A percentile compares a stretch with the other conserved stretches of the same genome.
Evolutionary conservation across 345 rosid species (phyloP).

Genomic region (Brassica incana): DNA sequence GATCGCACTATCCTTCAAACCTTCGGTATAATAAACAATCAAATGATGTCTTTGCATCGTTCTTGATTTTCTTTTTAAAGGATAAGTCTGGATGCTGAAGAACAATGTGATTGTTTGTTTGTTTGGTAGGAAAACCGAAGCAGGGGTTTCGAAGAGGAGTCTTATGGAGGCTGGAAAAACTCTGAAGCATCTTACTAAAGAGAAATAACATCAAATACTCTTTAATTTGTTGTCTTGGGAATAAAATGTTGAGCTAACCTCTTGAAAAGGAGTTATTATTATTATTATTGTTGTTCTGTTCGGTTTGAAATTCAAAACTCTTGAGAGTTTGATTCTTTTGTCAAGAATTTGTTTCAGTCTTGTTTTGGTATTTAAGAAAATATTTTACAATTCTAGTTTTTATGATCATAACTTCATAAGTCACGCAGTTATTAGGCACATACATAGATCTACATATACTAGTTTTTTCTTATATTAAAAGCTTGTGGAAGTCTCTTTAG

Average conservation of each 20-base stretch:
- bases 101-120: background rate
- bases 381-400: background rate
- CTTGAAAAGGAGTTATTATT: background rate
- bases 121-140: constrained; percentile 34
- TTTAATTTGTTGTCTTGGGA: constrained; percentile 2
- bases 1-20: constrained; percentile 63
- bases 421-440: background rate
- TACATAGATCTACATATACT: background rate
- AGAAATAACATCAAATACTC: background rate
- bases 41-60: background rate
- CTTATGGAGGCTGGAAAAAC: constrained; percentile 69
- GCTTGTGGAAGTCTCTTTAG: constrained; percentile 10
- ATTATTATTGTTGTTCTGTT: background rate
- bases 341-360: background rate
- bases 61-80: constrained; percentile 2
- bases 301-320: background rate
- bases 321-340: background rate
- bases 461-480: background rate
- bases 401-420: background rate
- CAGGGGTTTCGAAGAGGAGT: constrained; percentile 44
- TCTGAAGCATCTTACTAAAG: constrained; percentile 44
- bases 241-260: background rate
- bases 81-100: background rate
- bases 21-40: constrained; percentile 47
- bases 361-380: background rate